Base-by-base conservation (phyloP, 495 filamentous ascomycete genomes). In the Immersiella caudata region DNA sequence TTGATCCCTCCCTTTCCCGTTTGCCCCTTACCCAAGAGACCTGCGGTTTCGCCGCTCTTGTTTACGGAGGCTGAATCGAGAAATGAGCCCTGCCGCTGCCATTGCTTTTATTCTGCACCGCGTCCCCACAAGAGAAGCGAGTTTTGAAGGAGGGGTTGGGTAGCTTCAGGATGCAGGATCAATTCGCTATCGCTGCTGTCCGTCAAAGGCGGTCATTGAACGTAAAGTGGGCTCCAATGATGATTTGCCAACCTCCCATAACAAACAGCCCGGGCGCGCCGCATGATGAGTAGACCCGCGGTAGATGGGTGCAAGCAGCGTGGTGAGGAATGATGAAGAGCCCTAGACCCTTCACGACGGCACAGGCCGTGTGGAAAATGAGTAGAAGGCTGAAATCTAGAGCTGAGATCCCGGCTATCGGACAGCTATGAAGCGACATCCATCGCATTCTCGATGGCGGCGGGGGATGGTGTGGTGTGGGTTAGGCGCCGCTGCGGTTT, bases 401-500 rank as follows among this genome's bases (percentile, higher is more conserved):
- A 52, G 62, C 24, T 35, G 60, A 54, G 33, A 64, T 51, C 62
- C 50, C 14, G 49, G n/a, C 26, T 35, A 35, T 60, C 26, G 57
- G 55, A 3, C 20, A 66, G 50, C 20, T 51, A 61, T 62, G 65
- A 59, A 33, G 49, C 29, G 18, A 51, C 22, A 12, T 18, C 24
- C 11, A 57, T 22, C 40, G 50, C 62, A 66, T 63, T 67, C 67
- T 24, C 54, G 56, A 56, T 40, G 52, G 18, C 54, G 65, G 62
- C 36, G 46, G 55, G 65, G 59, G 11, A 46, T 16, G 57, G 21
- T 6, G 18, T 54, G 20, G 26, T 29, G 18, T 16, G 46, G 65
- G 50, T 55, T 67, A 70, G 65, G 67, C 67, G 65, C 71, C 69
- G 71, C 67, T 67, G 54, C 16, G 67, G 73, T 73, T 73, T 69